Percentiles rank a stretch among this genome's conserved stretches.
phyloP scores from a whole-genome alignment of 768 basidiomycete genomes.

The Daedalea quercina region DNA sequence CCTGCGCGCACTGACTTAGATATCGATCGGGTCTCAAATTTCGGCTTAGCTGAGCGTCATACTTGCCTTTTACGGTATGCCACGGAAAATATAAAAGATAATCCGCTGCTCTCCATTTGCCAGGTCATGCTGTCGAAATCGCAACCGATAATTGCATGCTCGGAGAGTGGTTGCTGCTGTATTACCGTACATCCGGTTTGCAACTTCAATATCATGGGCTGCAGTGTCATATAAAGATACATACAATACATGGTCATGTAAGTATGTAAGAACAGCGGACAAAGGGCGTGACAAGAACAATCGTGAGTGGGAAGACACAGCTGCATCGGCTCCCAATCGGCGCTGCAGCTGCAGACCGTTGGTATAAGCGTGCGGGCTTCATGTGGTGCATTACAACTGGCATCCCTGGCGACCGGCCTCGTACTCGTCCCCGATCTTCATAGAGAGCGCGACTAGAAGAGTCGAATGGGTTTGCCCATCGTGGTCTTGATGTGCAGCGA shows the following conservation, averaged over 20 bases:
- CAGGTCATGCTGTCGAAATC: too few species aligned
- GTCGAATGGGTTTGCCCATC: constrained; percentile 97
- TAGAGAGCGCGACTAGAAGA: constrained; percentile 52
- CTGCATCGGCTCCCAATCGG: constrained; percentile 88
- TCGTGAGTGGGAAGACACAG: constrained; percentile 10
- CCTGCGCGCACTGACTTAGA: background rate
- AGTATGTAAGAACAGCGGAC: background rate
- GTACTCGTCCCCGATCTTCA: background rate
- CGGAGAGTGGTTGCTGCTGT: background rate
- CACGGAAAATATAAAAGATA: background rate
- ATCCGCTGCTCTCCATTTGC: background rate
- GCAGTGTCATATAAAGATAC: background rate
- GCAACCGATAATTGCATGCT: background rate
- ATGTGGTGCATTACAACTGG: constrained; percentile 68
- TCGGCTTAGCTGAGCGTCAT: constrained; percentile 16
- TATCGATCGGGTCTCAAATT: constrained; percentile 15
- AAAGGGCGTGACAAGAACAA: background rate
- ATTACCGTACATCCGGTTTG: background rate
- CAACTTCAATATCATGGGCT: background rate
- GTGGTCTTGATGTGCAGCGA: constrained; percentile 98
- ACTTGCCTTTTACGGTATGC: constrained; percentile 4
- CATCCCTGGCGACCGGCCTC: constrained; percentile 23
- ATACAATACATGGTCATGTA: background rate
- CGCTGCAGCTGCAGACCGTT: constrained; percentile 56
- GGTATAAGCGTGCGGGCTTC: constrained; percentile 99